These are phyloP conservation scores for Podaxis mareebaensis DNA, from an alignment of 768 basidiomycete species.

Conservation along the genomic window DNA sequence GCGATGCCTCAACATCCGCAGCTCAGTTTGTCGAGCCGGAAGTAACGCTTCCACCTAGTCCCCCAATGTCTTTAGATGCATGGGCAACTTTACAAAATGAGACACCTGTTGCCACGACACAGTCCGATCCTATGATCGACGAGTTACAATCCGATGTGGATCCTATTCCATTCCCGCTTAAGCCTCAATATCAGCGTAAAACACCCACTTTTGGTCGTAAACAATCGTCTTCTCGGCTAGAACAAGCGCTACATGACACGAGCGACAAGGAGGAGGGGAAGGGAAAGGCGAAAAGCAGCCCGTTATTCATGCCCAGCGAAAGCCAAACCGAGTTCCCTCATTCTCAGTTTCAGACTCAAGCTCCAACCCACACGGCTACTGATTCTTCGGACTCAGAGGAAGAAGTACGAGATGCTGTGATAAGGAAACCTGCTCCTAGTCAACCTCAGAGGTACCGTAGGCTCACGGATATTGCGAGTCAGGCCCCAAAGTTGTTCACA, in stretches of 20 bases:
- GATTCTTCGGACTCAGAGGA: conserved; percentile 40
- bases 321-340: conserved; percentile 58
- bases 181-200: conserved; percentile 9
- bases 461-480: conserved; percentile 52
- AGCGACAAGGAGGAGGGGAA: background rate
- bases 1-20: background rate
- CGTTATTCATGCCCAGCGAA: conserved; percentile 52
- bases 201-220: background rate
- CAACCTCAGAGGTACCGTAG: conserved; percentile 31
- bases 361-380: conserved; percentile 11
- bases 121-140: conserved; percentile 27
- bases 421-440: conserved; percentile 9
- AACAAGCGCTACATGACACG: background rate
- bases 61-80: conserved; percentile 11
- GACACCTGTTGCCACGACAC: conserved; percentile 9
- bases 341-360: conserved; percentile 40
- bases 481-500: conserved; percentile 35
- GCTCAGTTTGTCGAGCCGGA: background rate
- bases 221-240: background rate
- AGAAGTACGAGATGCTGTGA: conserved; percentile 35
- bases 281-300: conserved; percentile 17
- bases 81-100: conserved; percentile 20
- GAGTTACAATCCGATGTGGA: conserved; percentile 29
- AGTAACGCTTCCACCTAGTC: background rate
- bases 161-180: conserved; percentile 10